A percentile compares a stretch with the other conserved stretches of the same genome.
phyloP scores from a whole-genome alignment of 2,329 filamentous ascomycete genomes.

The Didymella pomorum region DNA sequence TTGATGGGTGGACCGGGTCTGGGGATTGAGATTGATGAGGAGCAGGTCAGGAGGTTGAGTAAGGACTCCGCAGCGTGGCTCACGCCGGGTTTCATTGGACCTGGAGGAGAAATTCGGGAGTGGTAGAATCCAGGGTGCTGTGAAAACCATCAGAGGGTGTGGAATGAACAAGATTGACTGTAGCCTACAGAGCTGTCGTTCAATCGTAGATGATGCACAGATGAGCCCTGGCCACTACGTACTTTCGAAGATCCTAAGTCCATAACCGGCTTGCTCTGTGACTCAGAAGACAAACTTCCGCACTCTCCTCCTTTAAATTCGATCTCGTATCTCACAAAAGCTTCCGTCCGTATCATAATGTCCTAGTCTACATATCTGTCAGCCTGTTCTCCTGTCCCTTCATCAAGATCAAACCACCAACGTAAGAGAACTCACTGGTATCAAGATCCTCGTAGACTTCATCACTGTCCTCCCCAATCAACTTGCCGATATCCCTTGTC shows the following conservation, averaged over 20 bases:
- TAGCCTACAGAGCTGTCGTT: neutral
- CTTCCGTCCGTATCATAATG: neutral
- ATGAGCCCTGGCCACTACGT: neutral
- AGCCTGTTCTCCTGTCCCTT: slow-evolving; percentile 11
- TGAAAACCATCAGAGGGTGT: neutral
- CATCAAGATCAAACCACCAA: slow-evolving; percentile 17
- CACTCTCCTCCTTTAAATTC: neutral
- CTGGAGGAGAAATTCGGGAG: slow-evolving; percentile 71
- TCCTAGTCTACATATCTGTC: slow-evolving; percentile 1
- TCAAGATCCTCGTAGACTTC: slow-evolving; percentile 17
- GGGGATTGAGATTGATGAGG: slow-evolving; percentile 75
- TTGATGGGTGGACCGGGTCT: slow-evolving; percentile 67
- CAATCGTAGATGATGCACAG: neutral
- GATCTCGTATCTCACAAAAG: neutral
- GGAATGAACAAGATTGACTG: neutral
- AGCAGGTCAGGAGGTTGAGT: slow-evolving; percentile 67
- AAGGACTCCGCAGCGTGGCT: slow-evolving; percentile 70
- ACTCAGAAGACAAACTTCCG: too few relatives aligned
- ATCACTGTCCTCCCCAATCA: slow-evolving; percentile 7
- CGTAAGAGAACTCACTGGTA: slow-evolving; percentile 21
- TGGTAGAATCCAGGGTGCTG: slow-evolving; percentile 60
- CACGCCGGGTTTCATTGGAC: slow-evolving; percentile 71
- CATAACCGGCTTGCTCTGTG: neutral
- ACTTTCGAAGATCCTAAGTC: neutral
- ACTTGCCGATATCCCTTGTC: neutral